Conservation (phyloP, 2,329 filamentous ascomycete genomes). For the Fusarium staphyleae region DNA sequence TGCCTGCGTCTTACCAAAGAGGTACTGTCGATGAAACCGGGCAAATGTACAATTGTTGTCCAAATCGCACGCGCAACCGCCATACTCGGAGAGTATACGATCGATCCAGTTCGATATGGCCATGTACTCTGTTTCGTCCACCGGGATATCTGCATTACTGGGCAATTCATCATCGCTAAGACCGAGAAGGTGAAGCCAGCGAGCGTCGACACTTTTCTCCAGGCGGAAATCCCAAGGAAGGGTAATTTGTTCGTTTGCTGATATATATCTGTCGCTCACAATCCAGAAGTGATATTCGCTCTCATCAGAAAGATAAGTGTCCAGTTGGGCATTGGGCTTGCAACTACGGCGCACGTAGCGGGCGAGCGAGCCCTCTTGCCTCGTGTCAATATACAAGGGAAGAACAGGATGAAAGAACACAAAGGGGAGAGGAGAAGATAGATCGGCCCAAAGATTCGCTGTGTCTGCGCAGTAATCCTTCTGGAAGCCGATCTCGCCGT, state of each 20-base stretch:
- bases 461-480: constrained; percentile 73
- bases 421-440: constrained; percentile 72
- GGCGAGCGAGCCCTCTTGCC: constrained; percentile 83
- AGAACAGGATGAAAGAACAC: constrained; percentile 89
- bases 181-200: constrained; percentile 66
- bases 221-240: constrained; percentile 73
- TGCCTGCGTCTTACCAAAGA: constrained; percentile 53
- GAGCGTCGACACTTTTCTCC: constrained; percentile 60
- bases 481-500: constrained; percentile 77
- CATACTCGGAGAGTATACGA: constrained; percentile 76
- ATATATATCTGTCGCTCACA: constrained; percentile 79
- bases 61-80: constrained; percentile 77
- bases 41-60: constrained; percentile 69
- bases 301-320: constrained; percentile 80
- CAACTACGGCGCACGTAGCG: constrained; percentile 94
- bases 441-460: constrained; percentile 71
- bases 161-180: constrained; percentile 65
- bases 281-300: constrained; percentile 93
- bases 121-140: constrained; percentile 67
- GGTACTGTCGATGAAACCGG: constrained; percentile 67
- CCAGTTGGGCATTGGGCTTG: constrained; percentile 84
- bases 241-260: constrained; percentile 68
- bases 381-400: constrained; percentile 91
- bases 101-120: constrained; percentile 70
- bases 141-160: constrained; percentile 58